phyloP scores from a whole-genome alignment of 2,329 filamentous ascomycete genomes.

The Diaporthe citriasiana region DNA sequence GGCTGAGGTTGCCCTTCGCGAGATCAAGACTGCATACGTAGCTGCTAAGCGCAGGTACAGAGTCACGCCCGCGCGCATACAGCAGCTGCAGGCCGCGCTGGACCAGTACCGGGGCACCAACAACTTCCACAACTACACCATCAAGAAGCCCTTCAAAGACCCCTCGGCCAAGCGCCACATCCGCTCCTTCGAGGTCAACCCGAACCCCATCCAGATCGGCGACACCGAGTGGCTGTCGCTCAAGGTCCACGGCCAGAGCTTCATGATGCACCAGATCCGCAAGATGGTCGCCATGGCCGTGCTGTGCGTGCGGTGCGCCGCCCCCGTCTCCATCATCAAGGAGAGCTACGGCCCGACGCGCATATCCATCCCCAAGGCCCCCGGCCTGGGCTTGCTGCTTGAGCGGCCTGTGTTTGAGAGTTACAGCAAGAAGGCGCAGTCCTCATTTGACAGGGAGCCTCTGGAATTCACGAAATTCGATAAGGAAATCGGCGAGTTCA shows the following conservation, averaged over 20 bases:
- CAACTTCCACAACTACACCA: slow-evolving; percentile 98
- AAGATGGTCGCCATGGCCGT: slow-evolving; percentile 98
- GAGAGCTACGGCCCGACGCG: slow-evolving; percentile 80
- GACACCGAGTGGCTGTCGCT: slow-evolving; percentile 96
- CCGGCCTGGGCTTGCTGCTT: slow-evolving; percentile 87
- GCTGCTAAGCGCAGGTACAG: slow-evolving; percentile 88
- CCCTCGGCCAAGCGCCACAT: slow-evolving; percentile 91
- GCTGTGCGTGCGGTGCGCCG: slow-evolving; percentile 86
- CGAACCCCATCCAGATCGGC: slow-evolving; percentile 84
- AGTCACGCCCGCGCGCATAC: slow-evolving; percentile 78
- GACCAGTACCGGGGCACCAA: slow-evolving; percentile 83
- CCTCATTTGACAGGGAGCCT: slow-evolving; percentile 73
- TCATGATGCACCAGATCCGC: slow-evolving; percentile 99
- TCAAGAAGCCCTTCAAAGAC: slow-evolving; percentile 86
- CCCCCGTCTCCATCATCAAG: slow-evolving; percentile 77
- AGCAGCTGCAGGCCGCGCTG: slow-evolving; percentile 82
- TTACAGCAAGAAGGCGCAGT: slow-evolving; percentile 83
- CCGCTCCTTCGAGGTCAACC: slow-evolving; percentile 88
- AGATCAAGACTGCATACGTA: slow-evolving; percentile 86
- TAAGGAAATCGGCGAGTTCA: slow-evolving; percentile 87
- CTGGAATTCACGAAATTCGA: slow-evolving; percentile 87
- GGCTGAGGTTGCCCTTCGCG: slow-evolving; percentile 76
- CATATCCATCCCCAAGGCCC: slow-evolving; percentile 94
- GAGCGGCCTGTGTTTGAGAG: slow-evolving; percentile 92
- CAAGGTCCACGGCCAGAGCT: slow-evolving; percentile 96